These are phyloP conservation scores for Hypoxylon rickii DNA, from an alignment of 495 filamentous ascomycete genomes.

Conservation along the genomic window DNA sequence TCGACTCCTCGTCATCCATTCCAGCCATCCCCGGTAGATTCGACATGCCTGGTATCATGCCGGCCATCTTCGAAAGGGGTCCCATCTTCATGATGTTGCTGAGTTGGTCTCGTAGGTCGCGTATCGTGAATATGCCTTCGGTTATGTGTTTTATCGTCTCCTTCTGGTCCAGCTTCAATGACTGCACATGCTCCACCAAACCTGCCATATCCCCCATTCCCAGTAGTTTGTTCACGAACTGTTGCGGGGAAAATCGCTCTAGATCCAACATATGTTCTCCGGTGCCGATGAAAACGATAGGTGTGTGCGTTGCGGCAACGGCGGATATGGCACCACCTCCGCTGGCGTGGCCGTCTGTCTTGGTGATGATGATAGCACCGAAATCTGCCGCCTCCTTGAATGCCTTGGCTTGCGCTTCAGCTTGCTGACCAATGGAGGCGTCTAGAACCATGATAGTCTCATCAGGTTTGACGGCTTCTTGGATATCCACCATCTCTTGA, in stretches of 20 bases:
- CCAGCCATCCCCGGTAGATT: slow-evolving; percentile 78
- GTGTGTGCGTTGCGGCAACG: slow-evolving; percentile 93
- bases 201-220: slow-evolving; percentile 98
- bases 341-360: slow-evolving; percentile 93
- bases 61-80: slow-evolving; percentile 93
- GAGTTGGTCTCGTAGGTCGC: slow-evolving; percentile 93
- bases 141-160: slow-evolving; percentile 99
- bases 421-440: slow-evolving; percentile 92
- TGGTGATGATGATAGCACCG: slow-evolving; percentile 98
- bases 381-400: slow-evolving; percentile 99
- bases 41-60: slow-evolving; percentile 95
- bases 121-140: slow-evolving; percentile 93
- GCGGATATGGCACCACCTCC: slow-evolving; percentile 98
- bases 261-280: slow-evolving; percentile 97
- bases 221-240: slow-evolving; percentile 87
- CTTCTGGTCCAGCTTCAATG: slow-evolving; percentile 95
- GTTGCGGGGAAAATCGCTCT: slow-evolving; percentile 86
- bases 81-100: slow-evolving; percentile 99
- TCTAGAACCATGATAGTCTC: slow-evolving; percentile 99
- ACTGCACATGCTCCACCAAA: slow-evolving; percentile 94
- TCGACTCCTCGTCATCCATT: slow-evolving; percentile 96
- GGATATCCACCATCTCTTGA: slow-evolving; percentile 97
- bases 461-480: slow-evolving; percentile 85
- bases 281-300: slow-evolving; percentile 96
- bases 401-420: slow-evolving; percentile 89